phyloP scores from a whole-genome alignment of 2,329 filamentous ascomycete genomes.

The Arthrocladium fulminans region DNA sequence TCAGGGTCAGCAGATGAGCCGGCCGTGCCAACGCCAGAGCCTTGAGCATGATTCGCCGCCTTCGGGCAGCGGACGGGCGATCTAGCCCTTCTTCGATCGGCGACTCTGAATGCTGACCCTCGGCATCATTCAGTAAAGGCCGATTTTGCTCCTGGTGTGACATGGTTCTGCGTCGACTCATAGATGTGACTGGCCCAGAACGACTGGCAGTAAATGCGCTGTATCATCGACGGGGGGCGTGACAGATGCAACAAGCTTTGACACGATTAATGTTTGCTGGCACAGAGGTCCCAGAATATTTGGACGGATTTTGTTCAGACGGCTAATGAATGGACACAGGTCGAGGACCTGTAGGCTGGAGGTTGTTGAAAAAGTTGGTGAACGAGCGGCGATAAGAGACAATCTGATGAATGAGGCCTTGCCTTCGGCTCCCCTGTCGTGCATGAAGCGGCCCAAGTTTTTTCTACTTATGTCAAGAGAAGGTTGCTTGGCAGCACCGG shows the following conservation, averaged over 20 bases:
- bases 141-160: neutral
- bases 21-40: constrained; percentile 12
- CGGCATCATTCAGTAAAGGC: constrained; percentile 4
- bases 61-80: constrained; percentile 2
- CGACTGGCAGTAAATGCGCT: too few species aligned
- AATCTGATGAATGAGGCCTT: too few species aligned
- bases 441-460: neutral
- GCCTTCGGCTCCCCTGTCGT: too few species aligned
- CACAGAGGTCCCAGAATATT: too few species aligned
- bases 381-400: too few species aligned
- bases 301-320: neutral
- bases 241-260: too few species aligned
- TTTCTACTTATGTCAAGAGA: neutral
- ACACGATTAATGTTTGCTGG: too few species aligned
- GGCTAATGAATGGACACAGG: neutral
- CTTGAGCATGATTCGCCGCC: constrained; percentile 8
- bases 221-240: too few species aligned
- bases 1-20: constrained; percentile 12
- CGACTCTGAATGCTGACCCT: constrained; percentile 1
- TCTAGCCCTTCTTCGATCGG: constrained; percentile 2
- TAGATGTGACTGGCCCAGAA: neutral
- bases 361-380: neutral
- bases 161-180: constrained; percentile 6
- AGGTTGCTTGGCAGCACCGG: neutral
- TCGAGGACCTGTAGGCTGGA: neutral